phyloP scores from a whole-genome alignment of 1,284 basidiomycete species.

The Heterobasidion parviporum region DNA sequence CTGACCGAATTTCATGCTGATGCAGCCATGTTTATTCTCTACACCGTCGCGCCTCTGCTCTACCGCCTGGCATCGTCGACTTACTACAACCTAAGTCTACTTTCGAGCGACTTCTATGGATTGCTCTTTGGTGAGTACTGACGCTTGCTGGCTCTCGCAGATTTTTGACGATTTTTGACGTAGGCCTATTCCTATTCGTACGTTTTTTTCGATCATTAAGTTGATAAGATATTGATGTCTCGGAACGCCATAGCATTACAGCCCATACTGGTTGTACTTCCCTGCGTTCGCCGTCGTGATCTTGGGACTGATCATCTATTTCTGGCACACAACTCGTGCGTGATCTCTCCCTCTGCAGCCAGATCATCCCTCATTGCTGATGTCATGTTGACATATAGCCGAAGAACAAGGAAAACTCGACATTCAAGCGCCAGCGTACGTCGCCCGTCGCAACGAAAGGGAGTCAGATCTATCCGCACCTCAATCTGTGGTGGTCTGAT shows the following conservation, averaged over 20 bases:
- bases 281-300: conserved; percentile 63
- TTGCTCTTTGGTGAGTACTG: conserved; percentile 59
- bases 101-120: conserved; percentile 82
- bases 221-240: background rate
- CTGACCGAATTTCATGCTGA: background rate
- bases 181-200: conserved; percentile 64
- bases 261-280: conserved; percentile 81
- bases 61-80: conserved; percentile 79
- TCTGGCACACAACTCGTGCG: conserved; percentile 71
- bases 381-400: conserved; percentile 30
- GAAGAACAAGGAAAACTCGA: conserved; percentile 68
- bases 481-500: too few relatives aligned
- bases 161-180: background rate
- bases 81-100: conserved; percentile 75
- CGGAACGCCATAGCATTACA: conserved; percentile 48
- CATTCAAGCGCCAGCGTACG: conserved; percentile 54
- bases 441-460: conserved; percentile 24
- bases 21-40: conserved; percentile 72
- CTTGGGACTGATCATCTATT: conserved; percentile 69
- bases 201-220: conserved; percentile 17
- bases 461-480: background rate
- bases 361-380: background rate
- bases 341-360: conserved; percentile 1
- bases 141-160: background rate
- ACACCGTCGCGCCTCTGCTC: conserved; percentile 77